Conservation (phyloP, 352 stramenopile genomes). For the Pilasporangium apinafurcum region DNA sequence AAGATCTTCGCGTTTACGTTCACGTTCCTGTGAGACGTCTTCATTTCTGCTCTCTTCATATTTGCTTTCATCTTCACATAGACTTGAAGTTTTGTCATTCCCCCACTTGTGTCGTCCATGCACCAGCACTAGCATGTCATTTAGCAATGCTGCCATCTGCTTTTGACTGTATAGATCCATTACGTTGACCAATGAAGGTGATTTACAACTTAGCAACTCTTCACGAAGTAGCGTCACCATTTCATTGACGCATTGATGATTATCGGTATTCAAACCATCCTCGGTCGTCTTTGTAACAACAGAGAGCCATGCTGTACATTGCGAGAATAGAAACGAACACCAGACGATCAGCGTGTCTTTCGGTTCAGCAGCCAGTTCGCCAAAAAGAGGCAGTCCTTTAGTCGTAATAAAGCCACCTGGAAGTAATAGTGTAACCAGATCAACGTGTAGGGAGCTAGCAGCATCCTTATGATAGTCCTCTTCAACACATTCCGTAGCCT, state of each 20-base stretch:
- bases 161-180: constrained; percentile 9
- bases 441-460: constrained; percentile 1
- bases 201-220: constrained; percentile 14
- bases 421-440: constrained; percentile 24
- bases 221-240: constrained; percentile 8
- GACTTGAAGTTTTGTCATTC: too few species aligned
- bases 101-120: constrained; percentile 1
- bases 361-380: constrained; percentile 42
- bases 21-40: too few species aligned
- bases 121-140: constrained; percentile 8
- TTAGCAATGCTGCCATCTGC: too few species aligned
- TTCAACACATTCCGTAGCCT: background rate
- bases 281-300: too few species aligned
- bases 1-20: constrained; percentile 16
- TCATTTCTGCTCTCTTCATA: too few species aligned
- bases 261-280: too few species aligned
- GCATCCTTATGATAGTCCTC: background rate
- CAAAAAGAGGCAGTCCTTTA: constrained; percentile 18
- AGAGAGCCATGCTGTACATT: constrained; percentile 16
- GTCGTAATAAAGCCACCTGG: constrained; percentile 24
- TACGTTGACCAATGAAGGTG: too few species aligned
- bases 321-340: constrained; percentile 30
- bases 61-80: too few species aligned
- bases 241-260: too few species aligned
- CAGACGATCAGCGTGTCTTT: constrained; percentile 33